Evolutionary conservation across 306 rosid species (phyloP).

Genomic region (Herpetospermum pedunculosum): DNA sequence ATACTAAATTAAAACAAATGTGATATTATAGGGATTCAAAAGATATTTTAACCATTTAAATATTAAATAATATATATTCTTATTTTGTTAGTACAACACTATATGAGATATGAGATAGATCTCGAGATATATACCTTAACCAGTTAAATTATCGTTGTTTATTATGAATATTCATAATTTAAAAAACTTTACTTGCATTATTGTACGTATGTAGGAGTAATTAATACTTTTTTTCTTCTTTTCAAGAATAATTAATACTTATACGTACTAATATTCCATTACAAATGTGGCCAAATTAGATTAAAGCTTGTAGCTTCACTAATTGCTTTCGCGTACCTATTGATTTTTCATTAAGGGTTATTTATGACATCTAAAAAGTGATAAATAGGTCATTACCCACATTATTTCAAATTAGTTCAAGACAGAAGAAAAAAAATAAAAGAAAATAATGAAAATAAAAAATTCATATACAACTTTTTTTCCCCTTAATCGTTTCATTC

Average conservation of each 20-base stretch:
- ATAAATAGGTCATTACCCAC: background rate
- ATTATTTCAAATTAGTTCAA: background rate
- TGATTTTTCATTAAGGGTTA: background rate
- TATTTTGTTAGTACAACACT: too few species aligned
- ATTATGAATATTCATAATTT: background rate
- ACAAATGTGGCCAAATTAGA: background rate
- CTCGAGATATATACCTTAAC: too few species aligned
- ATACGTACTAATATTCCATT: background rate
- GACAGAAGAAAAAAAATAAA: background rate
- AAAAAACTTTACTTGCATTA: background rate
- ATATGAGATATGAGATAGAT: too few species aligned
- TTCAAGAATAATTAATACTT: background rate
- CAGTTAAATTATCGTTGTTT: too few species aligned
- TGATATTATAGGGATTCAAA: too few species aligned
- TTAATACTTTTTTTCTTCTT: background rate
- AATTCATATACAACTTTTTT: too few species aligned
- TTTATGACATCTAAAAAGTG: background rate
- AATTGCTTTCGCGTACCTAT: background rate
- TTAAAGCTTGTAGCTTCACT: background rate
- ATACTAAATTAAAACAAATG: too few species aligned
- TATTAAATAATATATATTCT: too few species aligned
- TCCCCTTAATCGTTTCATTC: background rate
- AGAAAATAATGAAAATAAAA: too few species aligned
- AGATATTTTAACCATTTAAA: too few species aligned
- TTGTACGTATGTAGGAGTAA: background rate